Conservation (phyloP, 495 filamentous ascomycete species). For the Aspergillus wentii region DNA sequence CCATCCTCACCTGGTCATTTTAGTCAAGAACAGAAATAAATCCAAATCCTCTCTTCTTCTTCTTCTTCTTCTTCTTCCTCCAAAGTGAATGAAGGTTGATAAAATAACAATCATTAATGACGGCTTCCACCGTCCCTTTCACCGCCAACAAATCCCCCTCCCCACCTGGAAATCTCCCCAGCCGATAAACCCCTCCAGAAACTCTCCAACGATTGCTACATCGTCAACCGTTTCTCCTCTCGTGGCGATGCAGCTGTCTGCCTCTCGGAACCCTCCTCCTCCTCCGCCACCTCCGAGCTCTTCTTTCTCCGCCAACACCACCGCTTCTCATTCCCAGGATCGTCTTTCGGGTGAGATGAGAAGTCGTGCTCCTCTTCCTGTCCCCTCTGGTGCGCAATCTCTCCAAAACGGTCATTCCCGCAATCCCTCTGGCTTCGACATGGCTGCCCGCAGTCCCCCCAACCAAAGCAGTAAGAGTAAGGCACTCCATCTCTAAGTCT, state of each 20-base stretch:
- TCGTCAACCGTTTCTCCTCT: slow-evolving; percentile 19
- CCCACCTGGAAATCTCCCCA: slow-evolving; percentile 7
- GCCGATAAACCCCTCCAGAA: slow-evolving; percentile 27
- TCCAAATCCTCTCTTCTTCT: background rate
- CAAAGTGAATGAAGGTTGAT: too few species aligned
- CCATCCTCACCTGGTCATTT: too few species aligned
- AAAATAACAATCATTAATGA: background rate
- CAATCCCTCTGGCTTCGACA: slow-evolving; percentile 41
- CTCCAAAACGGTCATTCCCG: slow-evolving; percentile 43
- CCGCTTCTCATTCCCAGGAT: slow-evolving; percentile 13
- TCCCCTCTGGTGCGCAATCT: slow-evolving; percentile 29
- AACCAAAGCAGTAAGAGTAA: slow-evolving; percentile 57
- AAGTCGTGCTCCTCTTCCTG: slow-evolving; percentile 38
- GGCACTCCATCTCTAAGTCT: background rate
- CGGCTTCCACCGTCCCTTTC: background rate
- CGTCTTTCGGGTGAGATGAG: slow-evolving; percentile 33
- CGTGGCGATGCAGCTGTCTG: slow-evolving; percentile 18
- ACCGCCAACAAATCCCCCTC: slow-evolving; percentile 1
- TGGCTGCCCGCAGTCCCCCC: slow-evolving; percentile 68
- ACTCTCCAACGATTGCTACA: slow-evolving; percentile 11
- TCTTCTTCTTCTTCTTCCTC: background rate
- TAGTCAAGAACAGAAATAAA: too few species aligned
- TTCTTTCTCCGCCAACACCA: slow-evolving; percentile 9
- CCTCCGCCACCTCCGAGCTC: slow-evolving; percentile 2
- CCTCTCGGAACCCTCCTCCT: slow-evolving; percentile 14